phyloP scores from a whole-genome alignment of 2,329 filamentous ascomycete genomes.

The Curvularia hawaiiensis region DNA sequence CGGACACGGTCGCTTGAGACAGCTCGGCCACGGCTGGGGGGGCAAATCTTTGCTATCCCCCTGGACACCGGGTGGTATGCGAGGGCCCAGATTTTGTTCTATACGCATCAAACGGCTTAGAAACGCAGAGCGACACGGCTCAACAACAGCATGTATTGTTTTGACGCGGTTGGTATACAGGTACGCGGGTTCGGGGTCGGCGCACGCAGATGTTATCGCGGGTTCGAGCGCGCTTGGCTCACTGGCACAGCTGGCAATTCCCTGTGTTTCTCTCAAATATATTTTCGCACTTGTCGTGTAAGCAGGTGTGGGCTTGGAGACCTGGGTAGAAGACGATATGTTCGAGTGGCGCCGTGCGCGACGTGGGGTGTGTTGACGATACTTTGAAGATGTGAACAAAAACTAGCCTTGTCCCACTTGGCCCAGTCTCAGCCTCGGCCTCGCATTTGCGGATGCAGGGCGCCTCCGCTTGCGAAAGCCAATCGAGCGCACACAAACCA shows the following conservation, averaged over 20 bases:
- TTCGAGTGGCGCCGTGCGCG: slow-evolving; percentile 10
- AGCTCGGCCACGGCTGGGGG: slow-evolving; percentile 8
- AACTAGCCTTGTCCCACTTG: slow-evolving; percentile 10
- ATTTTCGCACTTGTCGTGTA: not conserved
- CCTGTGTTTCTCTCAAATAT: not conserved
- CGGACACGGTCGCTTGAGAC: slow-evolving; percentile 1
- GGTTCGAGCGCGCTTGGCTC: slow-evolving; percentile 4
- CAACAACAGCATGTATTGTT: slow-evolving; percentile 4
- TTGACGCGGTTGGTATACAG: slow-evolving; percentile 25
- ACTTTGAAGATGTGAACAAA: slow-evolving; percentile 15
- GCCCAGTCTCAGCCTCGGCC: slow-evolving; percentile 15
- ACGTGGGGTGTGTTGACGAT: slow-evolving; percentile 12
- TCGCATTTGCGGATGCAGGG: slow-evolving; percentile 10
- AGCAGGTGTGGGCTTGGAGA: slow-evolving; percentile 2
- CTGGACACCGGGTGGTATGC: slow-evolving; percentile 6
- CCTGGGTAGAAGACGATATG: slow-evolving; percentile 1
- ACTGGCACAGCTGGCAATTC: slow-evolving; percentile 3
- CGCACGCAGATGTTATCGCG: slow-evolving; percentile 13
- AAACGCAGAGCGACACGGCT: slow-evolving; percentile 15
- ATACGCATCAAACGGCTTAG: slow-evolving; percentile 18
- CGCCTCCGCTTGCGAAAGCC: slow-evolving; percentile 1
- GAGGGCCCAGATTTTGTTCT: slow-evolving; percentile 16
- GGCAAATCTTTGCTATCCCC: slow-evolving; percentile 19
- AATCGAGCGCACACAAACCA: slow-evolving; percentile 8
- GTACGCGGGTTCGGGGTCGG: slow-evolving; percentile 16